Evolutionary conservation across 2,329 filamentous ascomycete genomes (phyloP).

Genomic region (Ophiostoma himal-ulmi): DNA sequence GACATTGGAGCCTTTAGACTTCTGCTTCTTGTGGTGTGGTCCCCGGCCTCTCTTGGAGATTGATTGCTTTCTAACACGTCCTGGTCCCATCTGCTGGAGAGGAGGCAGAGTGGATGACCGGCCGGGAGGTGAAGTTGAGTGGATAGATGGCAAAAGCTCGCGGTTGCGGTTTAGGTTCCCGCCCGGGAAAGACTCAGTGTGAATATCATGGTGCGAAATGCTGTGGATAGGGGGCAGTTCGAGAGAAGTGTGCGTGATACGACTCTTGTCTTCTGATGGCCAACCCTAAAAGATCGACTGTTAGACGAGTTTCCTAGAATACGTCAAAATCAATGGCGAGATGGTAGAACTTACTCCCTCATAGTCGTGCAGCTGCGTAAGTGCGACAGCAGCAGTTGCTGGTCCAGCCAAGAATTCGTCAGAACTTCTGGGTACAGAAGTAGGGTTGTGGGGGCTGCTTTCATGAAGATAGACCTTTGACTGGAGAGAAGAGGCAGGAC

Average conservation of each 20-base stretch:
- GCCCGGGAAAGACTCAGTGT: constrained; percentile 66
- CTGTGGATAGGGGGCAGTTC: constrained; percentile 66
- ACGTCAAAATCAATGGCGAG: neutral
- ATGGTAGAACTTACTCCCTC: constrained; percentile 52
- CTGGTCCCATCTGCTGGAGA: constrained; percentile 66
- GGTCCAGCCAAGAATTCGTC: constrained; percentile 64
- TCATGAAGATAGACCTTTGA: constrained; percentile 52
- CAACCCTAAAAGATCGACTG: constrained; percentile 49
- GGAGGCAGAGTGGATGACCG: constrained; percentile 85
- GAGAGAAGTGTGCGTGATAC: constrained; percentile 60
- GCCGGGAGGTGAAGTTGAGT: constrained; percentile 74
- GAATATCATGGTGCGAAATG: constrained; percentile 51
- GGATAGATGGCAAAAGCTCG: constrained; percentile 75
- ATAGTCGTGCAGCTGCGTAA: constrained; percentile 75
- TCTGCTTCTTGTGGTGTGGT: constrained; percentile 73
- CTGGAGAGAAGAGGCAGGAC: constrained; percentile 3
- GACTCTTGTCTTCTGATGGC: constrained; percentile 64
- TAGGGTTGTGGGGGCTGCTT: constrained; percentile 45
- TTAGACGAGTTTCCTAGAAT: neutral
- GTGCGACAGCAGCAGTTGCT: constrained; percentile 72
- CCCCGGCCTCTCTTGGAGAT: constrained; percentile 72
- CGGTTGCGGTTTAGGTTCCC: constrained; percentile 56
- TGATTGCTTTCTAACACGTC: constrained; percentile 76
- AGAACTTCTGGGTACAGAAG: constrained; percentile 56
- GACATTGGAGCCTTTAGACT: constrained; percentile 63